A percentile compares a stretch with the other conserved stretches of the same genome.
Conservation (phyloP, 331 rosid genomes). For the Phaseolus coccineus region DNA sequence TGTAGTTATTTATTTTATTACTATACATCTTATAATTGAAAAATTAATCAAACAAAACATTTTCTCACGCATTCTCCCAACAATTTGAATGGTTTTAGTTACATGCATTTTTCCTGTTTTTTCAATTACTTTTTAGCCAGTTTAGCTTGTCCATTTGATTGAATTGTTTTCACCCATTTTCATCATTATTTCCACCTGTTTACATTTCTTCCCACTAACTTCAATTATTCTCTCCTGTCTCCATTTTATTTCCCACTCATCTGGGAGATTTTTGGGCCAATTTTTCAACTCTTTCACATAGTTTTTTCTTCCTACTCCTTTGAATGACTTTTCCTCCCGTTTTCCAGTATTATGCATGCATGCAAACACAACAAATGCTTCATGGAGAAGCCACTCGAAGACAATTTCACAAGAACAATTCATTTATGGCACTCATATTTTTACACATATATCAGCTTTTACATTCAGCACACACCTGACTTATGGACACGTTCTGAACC, state of each 20-base stretch:
- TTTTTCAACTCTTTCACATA: not conserved
- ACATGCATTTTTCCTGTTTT: not conserved
- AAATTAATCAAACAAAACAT: not conserved
- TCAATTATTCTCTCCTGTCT: not conserved
- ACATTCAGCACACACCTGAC: slow-evolving; percentile 71
- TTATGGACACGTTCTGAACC: slow-evolving; percentile 98
- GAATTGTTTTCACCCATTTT: not conserved
- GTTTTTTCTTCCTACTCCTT: not conserved
- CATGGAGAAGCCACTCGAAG: slow-evolving; percentile 11
- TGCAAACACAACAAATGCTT: slow-evolving; percentile 33
- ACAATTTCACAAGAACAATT: slow-evolving; percentile 13
- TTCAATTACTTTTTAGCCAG: not conserved
- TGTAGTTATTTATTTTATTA: slow-evolving; percentile 11
- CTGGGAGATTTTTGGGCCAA: not conserved
- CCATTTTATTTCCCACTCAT: not conserved
- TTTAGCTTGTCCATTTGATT: not conserved
- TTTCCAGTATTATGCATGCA: slow-evolving; percentile 19
- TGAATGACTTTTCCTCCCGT: not conserved
- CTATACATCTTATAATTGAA: not conserved
- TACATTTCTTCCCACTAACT: not conserved
- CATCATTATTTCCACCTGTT: not conserved
- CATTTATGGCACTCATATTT: slow-evolving; percentile 31
- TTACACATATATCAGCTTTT: not conserved
- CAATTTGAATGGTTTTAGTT: not conserved
- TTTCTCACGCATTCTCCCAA: not conserved